Conservation (phyloP, 78 protist genomes). For the Isochrysis galbana region DNA sequence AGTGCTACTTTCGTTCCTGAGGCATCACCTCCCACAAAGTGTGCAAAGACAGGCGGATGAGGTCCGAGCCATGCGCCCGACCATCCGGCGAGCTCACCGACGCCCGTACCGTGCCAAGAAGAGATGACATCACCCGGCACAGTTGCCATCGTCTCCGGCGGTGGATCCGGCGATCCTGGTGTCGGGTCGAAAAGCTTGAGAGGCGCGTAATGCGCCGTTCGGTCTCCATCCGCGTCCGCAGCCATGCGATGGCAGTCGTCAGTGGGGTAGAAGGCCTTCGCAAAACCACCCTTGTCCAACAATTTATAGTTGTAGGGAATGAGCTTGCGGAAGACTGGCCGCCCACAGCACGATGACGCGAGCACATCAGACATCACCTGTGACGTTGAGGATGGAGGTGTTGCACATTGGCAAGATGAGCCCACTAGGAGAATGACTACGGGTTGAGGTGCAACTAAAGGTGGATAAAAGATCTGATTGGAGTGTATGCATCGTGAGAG, state of each 20-base stretch:
- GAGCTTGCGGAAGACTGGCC: neutral
- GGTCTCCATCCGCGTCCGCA: neutral
- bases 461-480: too few species aligned
- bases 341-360: neutral
- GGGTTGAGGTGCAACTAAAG: too few species aligned
- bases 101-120: constrained; percentile 6
- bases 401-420: too few species aligned
- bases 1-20: neutral
- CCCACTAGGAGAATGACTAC: too few species aligned
- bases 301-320: neutral
- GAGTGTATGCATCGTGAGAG: too few species aligned
- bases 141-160: neutral
- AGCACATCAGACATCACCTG: neutral
- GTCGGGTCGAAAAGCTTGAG: neutral
- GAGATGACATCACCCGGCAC: neutral
- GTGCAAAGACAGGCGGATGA: neutral
- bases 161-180: neutral
- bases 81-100: neutral
- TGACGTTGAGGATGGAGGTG: too few species aligned
- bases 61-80: neutral
- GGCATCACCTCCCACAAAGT: neutral
- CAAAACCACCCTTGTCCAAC: neutral
- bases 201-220: neutral
- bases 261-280: neutral
- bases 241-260: neutral